A percentile compares a stretch with the other conserved stretches of the same genome.
These are phyloP conservation scores for Aureobasidium leucospermi DNA, from an alignment of 2,329 filamentous ascomycete genomes.

Conservation along the genomic window DNA sequence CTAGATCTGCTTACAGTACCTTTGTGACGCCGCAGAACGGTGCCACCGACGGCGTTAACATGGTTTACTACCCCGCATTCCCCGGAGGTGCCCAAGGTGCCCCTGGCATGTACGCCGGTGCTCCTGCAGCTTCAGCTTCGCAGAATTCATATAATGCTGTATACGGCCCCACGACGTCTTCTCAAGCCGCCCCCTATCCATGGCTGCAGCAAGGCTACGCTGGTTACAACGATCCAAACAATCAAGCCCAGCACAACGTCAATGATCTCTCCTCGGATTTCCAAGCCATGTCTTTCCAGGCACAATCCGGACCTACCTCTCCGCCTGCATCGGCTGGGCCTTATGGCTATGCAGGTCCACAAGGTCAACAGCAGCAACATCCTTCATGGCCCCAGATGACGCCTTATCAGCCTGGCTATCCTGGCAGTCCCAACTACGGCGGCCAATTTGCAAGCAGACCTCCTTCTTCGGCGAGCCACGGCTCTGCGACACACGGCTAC, in stretches of 20 bases:
- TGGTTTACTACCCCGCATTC: conserved; percentile 15
- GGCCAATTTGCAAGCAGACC: conserved; percentile 4
- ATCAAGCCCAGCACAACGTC: conserved; percentile 24
- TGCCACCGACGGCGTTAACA: background rate
- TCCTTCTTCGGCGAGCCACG: conserved; percentile 5
- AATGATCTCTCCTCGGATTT: conserved; percentile 41
- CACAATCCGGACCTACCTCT: conserved; percentile 2
- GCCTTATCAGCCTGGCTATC: conserved; percentile 19
- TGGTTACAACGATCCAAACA: conserved; percentile 1
- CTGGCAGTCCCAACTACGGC: background rate
- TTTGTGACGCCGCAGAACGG: conserved; percentile 17
- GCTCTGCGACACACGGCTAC: conserved; percentile 43
- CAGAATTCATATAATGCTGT: conserved; percentile 11
- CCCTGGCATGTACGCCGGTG: conserved; percentile 12
- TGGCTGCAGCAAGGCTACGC: conserved; percentile 13
- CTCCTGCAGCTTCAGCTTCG: background rate
- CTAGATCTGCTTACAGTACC: conserved; percentile 55
- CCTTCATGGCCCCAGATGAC: conserved; percentile 19
- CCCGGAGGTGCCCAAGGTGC: background rate
- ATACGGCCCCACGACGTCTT: conserved; percentile 1
- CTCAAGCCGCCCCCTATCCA: conserved; percentile 2
- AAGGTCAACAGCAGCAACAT: conserved; percentile 24
- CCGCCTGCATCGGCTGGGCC: conserved; percentile 8
- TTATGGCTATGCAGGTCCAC: background rate
- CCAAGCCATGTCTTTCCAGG: conserved; percentile 39